These are phyloP conservation scores for Malassezia restricta DNA, from an alignment of 1,284 basidiomycete genomes.

Conservation along the genomic window DNA sequence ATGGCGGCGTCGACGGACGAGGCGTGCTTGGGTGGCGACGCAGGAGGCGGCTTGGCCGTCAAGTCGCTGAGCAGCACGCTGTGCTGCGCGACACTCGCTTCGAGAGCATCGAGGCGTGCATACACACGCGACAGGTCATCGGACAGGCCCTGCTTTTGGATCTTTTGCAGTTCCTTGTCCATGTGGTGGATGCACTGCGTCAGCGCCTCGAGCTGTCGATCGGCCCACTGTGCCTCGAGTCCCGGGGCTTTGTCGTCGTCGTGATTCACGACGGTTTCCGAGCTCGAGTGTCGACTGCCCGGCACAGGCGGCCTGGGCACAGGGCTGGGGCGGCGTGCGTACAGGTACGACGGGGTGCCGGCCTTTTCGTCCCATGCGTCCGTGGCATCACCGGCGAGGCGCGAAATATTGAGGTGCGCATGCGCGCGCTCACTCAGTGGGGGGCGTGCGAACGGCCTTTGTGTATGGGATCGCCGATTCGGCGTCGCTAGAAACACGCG, in stretches of 20 bases:
- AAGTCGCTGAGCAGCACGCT: background rate
- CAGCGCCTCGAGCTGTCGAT: constrained; percentile 9
- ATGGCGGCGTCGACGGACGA: background rate
- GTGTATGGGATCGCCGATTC: background rate
- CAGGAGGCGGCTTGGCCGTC: background rate
- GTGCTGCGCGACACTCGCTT: constrained; percentile 1
- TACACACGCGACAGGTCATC: background rate
- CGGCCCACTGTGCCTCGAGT: constrained; percentile 3
- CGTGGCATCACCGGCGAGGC: background rate
- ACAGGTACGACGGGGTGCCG: background rate
- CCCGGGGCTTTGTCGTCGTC: constrained; percentile 1
- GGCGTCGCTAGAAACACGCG: constrained; percentile 12
- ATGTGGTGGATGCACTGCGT: constrained; percentile 3
- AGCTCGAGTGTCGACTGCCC: constrained; percentile 15
- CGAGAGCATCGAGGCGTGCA: constrained; percentile 1
- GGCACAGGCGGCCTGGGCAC: background rate
- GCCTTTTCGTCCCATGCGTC: background rate
- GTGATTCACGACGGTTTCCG: constrained; percentile 12
- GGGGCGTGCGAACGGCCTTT: background rate
- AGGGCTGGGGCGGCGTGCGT: background rate
- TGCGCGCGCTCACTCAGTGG: background rate
- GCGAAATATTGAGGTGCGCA: constrained; percentile 7
- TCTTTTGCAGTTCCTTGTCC: constrained; percentile 6
- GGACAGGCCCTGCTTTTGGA: background rate
- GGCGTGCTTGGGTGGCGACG: background rate